Evolutionary conservation across 2,329 filamentous ascomycete genomes (phyloP), one percentile per base, ranked within the genome.

Genomic region (Botryotinia convoluta): DNA sequence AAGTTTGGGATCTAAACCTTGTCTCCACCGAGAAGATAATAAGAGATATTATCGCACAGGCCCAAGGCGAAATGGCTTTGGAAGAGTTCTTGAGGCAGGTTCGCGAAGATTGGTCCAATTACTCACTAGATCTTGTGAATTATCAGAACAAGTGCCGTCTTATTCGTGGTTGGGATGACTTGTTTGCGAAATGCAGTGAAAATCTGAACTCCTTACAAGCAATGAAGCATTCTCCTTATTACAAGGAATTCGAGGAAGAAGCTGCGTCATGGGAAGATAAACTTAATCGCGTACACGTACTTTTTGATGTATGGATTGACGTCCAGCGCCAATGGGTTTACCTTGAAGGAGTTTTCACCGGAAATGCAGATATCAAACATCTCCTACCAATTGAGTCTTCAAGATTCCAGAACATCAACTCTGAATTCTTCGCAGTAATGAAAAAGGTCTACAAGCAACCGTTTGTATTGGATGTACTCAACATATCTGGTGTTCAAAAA

Each of bases 261-360:
- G 97, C 97, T 10, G 92, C 94, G 0, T 89, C 92, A 1, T 99
- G 96, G 96, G 97, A 99, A 83, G 97, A 99, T 83, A 97, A 97
- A 82, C 88, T 99, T 39, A 99, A 98, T 82, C 91, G 96, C 63
- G 94, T 99, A 3, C 96, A 99, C 81, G 94, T 99, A 26, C 88
- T 99, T 16, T 99, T 99, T 80, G 96, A 99, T 82, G 95, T 99
- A 26, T 99, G 97, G 97, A 99, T 99, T 79, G 97, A 99, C 83
- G 97, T 99, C n/a, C 96, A 99, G 83, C 92, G 97, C 75, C 96
- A 99, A 84, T 99, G 96, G 96, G 96, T 99, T 12, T 99, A 99
- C 82, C 89, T 99, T 8, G 97, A 99, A 84, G 96, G 96, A 77
- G 96, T 99, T 48, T 99, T 99, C 81, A 98, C 95, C 1, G 96